Conservation (phyloP, 73 alveolate genomes). For the Tetrahymena thermophila region DNA sequence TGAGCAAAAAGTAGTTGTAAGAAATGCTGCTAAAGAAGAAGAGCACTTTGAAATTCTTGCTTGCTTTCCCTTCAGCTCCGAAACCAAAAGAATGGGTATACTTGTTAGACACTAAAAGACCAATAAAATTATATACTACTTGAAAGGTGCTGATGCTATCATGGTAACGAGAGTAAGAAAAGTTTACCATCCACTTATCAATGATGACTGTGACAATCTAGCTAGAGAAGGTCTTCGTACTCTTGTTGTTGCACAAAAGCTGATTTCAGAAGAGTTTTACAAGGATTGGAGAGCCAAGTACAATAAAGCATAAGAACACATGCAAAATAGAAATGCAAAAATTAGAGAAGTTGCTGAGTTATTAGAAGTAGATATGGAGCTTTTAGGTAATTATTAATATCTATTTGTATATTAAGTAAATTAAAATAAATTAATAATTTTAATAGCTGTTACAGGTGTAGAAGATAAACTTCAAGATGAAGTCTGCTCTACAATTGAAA, state of each 20-base stretch:
- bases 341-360: conserved; percentile 55
- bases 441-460: conserved; percentile 84
- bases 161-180: conserved; percentile 64
- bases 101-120: conserved; percentile 38
- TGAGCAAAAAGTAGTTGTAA: conserved; percentile 42
- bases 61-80: conserved; percentile 90
- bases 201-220: conserved; percentile 85
- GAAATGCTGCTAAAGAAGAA: conserved; percentile 25
- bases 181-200: conserved; percentile 58
- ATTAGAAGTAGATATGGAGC: conserved; percentile 83
- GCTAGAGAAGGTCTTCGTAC: conserved; percentile 92
- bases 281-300: conserved; percentile 17
- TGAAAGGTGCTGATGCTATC: conserved; percentile 90
- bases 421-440: background rate
- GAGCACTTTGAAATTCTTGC: conserved; percentile 59
- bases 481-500: conserved; percentile 83
- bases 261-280: conserved; percentile 16
- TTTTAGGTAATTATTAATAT: conserved; percentile 45
- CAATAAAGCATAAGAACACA: conserved; percentile 16
- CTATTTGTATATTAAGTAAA: background rate
- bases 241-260: conserved; percentile 67
- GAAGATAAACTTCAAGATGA: conserved; percentile 93
- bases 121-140: conserved; percentile 40
- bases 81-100: conserved; percentile 94
- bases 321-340: conserved; percentile 59